Evolutionary conservation across 1,284 basidiomycete species (phyloP).

Genomic region (Moesziomyces aphidis): DNA sequence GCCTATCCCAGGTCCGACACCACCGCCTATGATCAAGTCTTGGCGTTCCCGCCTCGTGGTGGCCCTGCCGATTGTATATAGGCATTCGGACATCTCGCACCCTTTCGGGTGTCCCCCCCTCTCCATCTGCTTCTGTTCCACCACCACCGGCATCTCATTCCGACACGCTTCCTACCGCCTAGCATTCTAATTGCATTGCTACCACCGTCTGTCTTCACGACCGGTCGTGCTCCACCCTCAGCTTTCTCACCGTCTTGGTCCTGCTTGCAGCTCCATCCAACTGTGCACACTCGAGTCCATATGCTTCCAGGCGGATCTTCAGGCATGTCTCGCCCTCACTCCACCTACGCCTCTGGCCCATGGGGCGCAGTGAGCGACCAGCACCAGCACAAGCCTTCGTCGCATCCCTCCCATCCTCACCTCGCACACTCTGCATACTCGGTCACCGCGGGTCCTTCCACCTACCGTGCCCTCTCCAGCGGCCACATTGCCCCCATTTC

Average conservation of each 20-base stretch:
- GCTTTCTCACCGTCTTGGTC: background rate
- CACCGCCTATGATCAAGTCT: slow-evolving; percentile 7
- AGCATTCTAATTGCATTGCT: background rate
- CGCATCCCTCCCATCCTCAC: slow-evolving; percentile 16
- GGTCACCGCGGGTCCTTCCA: slow-evolving; percentile 39
- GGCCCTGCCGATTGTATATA: slow-evolving; percentile 23
- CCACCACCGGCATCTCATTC: slow-evolving; percentile 11
- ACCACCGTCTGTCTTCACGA: background rate
- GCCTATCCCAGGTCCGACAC: background rate
- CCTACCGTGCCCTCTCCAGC: slow-evolving; percentile 40
- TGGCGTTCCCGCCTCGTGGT: slow-evolving; percentile 41
- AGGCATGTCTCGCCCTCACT: slow-evolving; percentile 40
- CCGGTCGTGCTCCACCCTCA: background rate
- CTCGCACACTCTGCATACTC: slow-evolving; percentile 45
- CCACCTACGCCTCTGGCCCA: slow-evolving; percentile 21
- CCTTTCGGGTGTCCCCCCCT: background rate
- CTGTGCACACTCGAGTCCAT: background rate
- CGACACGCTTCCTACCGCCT: background rate
- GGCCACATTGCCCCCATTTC: slow-evolving; percentile 21
- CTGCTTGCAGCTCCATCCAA: too few relatives aligned
- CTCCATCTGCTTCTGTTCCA: slow-evolving; percentile 12
- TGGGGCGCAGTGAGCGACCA: slow-evolving; percentile 34
- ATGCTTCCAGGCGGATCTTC: slow-evolving; percentile 15
- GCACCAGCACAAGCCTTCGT: slow-evolving; percentile 17
- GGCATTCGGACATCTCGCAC: slow-evolving; percentile 1